phyloP scores from a whole-genome alignment of 1,284 basidiomycete genomes.

The Stereum hirsutum region DNA sequence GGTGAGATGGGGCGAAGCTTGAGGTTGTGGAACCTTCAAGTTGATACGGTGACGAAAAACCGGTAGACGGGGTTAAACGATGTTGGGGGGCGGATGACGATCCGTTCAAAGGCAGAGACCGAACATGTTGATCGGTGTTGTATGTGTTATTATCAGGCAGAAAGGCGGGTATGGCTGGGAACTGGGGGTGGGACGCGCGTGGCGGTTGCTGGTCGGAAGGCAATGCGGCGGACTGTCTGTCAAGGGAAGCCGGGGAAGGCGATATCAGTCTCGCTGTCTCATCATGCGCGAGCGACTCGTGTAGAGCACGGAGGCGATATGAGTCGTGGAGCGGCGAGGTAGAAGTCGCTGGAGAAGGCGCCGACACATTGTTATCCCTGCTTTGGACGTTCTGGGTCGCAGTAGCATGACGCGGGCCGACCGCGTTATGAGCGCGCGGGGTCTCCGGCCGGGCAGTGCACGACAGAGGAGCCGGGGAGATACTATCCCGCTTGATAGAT shows the following conservation, averaged over 20 bases:
- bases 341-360: not conserved
- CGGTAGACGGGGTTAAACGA: conserved; percentile 21
- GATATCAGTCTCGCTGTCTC: conserved; percentile 27
- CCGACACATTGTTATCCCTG: conserved; percentile 9
- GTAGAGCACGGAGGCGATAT: conserved; percentile 6
- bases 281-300: conserved; percentile 14
- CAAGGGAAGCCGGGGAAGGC: conserved; percentile 29
- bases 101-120: conserved; percentile 21
- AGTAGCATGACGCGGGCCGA: conserved; percentile 8
- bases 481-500: too few species aligned
- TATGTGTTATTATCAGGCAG: conserved; percentile 16
- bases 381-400: too few species aligned
- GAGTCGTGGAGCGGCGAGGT: conserved; percentile 1
- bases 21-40: conserved; percentile 33
- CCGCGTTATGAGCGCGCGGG: conserved; percentile 10
- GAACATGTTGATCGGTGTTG: conserved; percentile 28
- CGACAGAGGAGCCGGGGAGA: conserved; percentile 9
- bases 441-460: conserved; percentile 5
- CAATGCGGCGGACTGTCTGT: conserved; percentile 29
- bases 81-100: conserved; percentile 20
- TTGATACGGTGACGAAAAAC: conserved; percentile 16
- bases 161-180: conserved; percentile 30
- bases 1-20: conserved; percentile 25
- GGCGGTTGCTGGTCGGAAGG: conserved; percentile 25
- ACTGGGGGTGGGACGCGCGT: conserved; percentile 19